phyloP scores from a whole-genome alignment of 805 yeast species.

The Phaffomyces antillensis region DNA sequence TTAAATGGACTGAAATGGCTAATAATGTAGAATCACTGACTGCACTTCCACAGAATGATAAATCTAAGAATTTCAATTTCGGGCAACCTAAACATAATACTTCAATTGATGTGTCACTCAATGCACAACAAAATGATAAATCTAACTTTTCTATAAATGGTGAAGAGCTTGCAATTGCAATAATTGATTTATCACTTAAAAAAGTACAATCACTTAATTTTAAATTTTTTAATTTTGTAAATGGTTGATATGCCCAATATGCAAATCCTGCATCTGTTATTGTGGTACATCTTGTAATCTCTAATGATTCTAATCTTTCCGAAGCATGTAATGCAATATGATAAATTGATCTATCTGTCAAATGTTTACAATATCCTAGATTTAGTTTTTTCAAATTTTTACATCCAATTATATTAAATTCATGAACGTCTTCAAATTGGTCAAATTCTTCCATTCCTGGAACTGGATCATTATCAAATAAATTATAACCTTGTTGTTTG shows the following conservation, averaged over 20 bases:
- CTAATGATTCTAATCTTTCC: constrained; percentile 46
- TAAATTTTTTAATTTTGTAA: constrained; percentile 45
- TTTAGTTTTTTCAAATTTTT: constrained; percentile 45
- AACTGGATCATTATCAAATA: constrained; percentile 18
- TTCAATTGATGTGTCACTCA: constrained; percentile 63
- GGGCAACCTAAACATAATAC: constrained; percentile 63
- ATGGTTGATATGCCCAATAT: constrained; percentile 52
- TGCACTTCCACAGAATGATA: constrained; percentile 75
- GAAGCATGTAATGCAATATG: constrained; percentile 55
- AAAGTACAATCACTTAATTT: constrained; percentile 69
- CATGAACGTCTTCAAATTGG: background rate
- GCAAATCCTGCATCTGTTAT: constrained; percentile 70
- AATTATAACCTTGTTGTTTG: background rate
- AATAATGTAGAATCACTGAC: constrained; percentile 65
- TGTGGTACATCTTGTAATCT: constrained; percentile 69
- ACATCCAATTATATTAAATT: constrained; percentile 41
- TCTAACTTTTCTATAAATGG: constrained; percentile 50
- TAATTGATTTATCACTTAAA: constrained; percentile 57
- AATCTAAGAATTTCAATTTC: constrained; percentile 41
- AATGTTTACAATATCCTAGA: constrained; percentile 68
- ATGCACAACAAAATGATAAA: constrained; percentile 67
- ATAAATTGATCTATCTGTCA: constrained; percentile 62
- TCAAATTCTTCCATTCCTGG: constrained; percentile 27
- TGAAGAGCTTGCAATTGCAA: constrained; percentile 55
- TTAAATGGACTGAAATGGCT: constrained; percentile 49